phyloP scores from a whole-genome alignment of 2,329 filamentous ascomycete species.

The Xylariaceae sp. region DNA sequence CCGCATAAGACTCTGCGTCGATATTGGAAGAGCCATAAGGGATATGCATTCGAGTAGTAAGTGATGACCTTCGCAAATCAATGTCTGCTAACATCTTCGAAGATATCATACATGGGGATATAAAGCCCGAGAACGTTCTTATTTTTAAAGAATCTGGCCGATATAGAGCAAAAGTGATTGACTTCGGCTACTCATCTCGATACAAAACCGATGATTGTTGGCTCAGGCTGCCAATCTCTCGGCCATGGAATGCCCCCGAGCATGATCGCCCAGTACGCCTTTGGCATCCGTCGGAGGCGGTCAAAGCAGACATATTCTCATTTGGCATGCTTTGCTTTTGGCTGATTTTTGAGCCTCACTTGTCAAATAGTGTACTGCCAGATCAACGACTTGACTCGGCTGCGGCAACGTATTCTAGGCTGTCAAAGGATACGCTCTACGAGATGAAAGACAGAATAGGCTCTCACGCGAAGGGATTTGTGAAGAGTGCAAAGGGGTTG shows the following conservation, averaged over 20 bases:
- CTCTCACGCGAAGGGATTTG: too few species aligned
- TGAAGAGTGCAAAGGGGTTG: too few species aligned
- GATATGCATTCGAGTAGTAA: not conserved
- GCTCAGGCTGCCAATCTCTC: not conserved
- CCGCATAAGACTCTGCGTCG: not conserved
- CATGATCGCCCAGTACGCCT: not conserved
- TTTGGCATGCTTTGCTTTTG: not conserved
- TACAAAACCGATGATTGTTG: not conserved
- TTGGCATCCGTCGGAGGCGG: not conserved
- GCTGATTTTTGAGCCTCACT: too few species aligned
- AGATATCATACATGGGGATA: not conserved
- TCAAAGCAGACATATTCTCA: not conserved
- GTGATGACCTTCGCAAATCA: too few species aligned
- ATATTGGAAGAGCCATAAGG: not conserved
- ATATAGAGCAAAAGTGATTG: not conserved
- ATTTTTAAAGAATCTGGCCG: not conserved
- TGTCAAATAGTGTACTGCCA: too few species aligned
- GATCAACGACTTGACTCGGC: too few species aligned
- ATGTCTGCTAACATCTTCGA: not conserved
- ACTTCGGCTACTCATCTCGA: not conserved
- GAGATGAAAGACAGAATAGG: too few species aligned
- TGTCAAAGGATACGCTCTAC: too few species aligned
- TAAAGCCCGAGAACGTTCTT: not conserved
- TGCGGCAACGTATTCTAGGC: not conserved
- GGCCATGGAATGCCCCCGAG: not conserved